These are phyloP conservation scores for Hemisphaericaspora subhashii DNA, from an alignment of 1,139 yeast species.

Conservation along the genomic window DNA sequence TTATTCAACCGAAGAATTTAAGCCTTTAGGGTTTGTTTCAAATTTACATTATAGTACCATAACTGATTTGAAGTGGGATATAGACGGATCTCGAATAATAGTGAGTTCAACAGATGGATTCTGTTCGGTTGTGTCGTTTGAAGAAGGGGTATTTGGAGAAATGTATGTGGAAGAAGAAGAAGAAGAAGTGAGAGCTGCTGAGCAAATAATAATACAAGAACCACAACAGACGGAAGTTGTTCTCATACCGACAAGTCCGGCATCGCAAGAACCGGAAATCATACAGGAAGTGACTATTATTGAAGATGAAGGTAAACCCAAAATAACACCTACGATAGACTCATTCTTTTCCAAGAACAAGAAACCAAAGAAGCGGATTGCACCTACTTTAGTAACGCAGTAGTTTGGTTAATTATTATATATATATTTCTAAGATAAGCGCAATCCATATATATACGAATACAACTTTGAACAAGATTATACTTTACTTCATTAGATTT, in stretches of 20 bases:
- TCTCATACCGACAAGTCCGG: slow-evolving; percentile 1
- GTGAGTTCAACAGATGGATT: slow-evolving; percentile 94
- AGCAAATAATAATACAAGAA: slow-evolving; percentile 7
- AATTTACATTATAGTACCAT: slow-evolving; percentile 86
- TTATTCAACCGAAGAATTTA: slow-evolving; percentile 70
- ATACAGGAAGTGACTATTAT: slow-evolving; percentile 2
- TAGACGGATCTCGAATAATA: slow-evolving; percentile 69
- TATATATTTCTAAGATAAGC: slow-evolving; percentile 10
- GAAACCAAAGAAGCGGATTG: slow-evolving; percentile 43
- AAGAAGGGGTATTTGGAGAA: slow-evolving; percentile 54
- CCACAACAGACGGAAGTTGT: slow-evolving; percentile 8
- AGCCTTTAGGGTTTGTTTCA: slow-evolving; percentile 72
- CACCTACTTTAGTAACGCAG: slow-evolving; percentile 40
- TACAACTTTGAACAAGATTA: neutral
- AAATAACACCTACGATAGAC: slow-evolving; percentile 13
- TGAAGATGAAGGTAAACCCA: neutral
- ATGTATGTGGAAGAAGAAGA: slow-evolving; percentile 8
- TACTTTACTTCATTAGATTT: slow-evolving; percentile 4
- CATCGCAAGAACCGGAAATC: neutral
- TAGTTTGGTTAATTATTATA: neutral
- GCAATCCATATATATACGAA: neutral
- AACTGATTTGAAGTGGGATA: slow-evolving; percentile 85
- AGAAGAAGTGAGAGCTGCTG: too few relatives aligned
- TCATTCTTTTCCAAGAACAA: slow-evolving; percentile 14
- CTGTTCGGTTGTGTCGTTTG: slow-evolving; percentile 66